Conservation (phyloP, 345 rosid genomes). For the Lumnitzera racemosa region DNA sequence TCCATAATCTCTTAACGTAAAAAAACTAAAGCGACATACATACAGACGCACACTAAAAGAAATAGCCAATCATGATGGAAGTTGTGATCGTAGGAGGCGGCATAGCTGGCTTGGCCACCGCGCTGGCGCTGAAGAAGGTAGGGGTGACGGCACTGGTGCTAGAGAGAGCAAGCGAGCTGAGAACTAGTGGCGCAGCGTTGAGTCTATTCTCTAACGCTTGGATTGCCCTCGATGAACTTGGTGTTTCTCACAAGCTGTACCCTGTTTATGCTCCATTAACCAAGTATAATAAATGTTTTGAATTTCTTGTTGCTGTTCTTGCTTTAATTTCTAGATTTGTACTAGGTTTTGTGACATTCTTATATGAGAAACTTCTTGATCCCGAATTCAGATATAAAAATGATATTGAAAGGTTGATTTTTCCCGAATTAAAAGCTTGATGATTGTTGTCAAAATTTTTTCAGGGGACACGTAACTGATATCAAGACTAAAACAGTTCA, state of each 20-base stretch:
- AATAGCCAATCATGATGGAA: constrained; percentile 12
- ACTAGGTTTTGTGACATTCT: too few species aligned
- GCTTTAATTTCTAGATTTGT: too few species aligned
- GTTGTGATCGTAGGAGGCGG: constrained; percentile 35
- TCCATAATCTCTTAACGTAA: too few species aligned
- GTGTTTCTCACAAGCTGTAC: constrained; percentile 28
- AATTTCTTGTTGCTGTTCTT: too few species aligned
- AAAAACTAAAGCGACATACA: too few species aligned
- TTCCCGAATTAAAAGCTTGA: not conserved
- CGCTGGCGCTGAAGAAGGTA: constrained; percentile 26
- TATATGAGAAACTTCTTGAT: too few species aligned
- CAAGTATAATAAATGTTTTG: not conserved
- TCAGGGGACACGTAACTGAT: constrained; percentile 16
- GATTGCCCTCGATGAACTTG: constrained; percentile 36
- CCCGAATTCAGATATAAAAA: not conserved
- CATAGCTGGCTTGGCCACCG: constrained; percentile 32
- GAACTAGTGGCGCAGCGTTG: constrained; percentile 25
- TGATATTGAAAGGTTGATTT: not conserved
- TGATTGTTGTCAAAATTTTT: not conserved
- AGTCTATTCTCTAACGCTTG: constrained; percentile 27
- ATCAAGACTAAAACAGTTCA: constrained; percentile 18
- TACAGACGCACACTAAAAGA: not conserved
- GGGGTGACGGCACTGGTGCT: constrained; percentile 23
- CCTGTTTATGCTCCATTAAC: constrained; percentile 12
- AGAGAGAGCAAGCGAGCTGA: constrained; percentile 20